Conservation (phyloP, 345 rosid species). For the Bruguiera gymnorhiza region DNA sequence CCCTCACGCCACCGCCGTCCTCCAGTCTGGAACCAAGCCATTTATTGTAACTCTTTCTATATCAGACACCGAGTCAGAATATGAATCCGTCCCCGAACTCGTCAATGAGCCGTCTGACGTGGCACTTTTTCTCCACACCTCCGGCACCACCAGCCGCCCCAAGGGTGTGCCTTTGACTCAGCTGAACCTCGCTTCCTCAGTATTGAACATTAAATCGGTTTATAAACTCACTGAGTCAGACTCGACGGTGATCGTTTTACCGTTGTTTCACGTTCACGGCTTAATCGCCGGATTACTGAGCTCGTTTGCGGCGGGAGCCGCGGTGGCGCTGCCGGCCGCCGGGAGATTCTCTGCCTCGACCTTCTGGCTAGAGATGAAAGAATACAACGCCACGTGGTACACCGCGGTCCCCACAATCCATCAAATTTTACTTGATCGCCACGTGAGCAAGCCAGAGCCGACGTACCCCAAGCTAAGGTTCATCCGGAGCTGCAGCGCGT, state of each 20-base stretch:
- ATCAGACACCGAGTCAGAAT: slow-evolving; percentile 13
- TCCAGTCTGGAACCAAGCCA: slow-evolving; percentile 26
- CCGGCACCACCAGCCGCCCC: slow-evolving; percentile 83
- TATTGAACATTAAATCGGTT: slow-evolving; percentile 57
- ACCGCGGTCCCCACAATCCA: slow-evolving; percentile 90
- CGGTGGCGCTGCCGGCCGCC: slow-evolving; percentile 72
- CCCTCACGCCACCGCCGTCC: slow-evolving; percentile 39
- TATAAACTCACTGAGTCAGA: slow-evolving; percentile 68
- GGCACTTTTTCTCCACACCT: slow-evolving; percentile 68
- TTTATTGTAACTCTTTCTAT: slow-evolving; percentile 36
- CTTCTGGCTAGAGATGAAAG: slow-evolving; percentile 71
- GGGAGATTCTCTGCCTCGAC: slow-evolving; percentile 85
- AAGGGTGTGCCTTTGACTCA: slow-evolving; percentile 77
- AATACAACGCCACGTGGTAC: slow-evolving; percentile 83
- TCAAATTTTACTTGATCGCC: slow-evolving; percentile 83
- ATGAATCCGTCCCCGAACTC: slow-evolving; percentile 21
- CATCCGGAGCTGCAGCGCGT: slow-evolving; percentile 86
- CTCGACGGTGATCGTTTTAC: slow-evolving; percentile 77
- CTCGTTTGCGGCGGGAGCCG: slow-evolving; percentile 70
- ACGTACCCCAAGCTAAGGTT: slow-evolving; percentile 70
- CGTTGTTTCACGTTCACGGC: slow-evolving; percentile 87
- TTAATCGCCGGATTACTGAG: slow-evolving; percentile 68
- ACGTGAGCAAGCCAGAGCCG: slow-evolving; percentile 49
- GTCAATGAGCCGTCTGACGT: slow-evolving; percentile 56
- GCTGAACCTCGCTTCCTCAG: slow-evolving; percentile 57